Evolutionary conservation across 1,284 basidiomycete genomes (phyloP), one percentile per base, ranked within the genome.

Genomic region (Trichosporon inkin): DNA sequence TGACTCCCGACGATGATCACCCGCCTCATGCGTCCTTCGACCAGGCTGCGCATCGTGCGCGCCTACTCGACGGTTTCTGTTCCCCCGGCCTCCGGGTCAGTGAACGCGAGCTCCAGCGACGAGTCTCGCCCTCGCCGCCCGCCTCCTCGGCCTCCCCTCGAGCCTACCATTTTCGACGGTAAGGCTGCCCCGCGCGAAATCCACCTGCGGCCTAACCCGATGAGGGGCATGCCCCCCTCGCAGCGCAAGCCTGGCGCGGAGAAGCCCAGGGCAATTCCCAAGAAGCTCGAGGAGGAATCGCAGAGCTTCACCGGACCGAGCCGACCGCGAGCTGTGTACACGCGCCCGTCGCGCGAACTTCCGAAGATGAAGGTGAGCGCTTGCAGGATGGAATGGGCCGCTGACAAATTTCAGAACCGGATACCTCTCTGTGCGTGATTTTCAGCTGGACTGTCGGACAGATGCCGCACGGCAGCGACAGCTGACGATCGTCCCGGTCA

Each of bases 331-430:
- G 60, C 60, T 3, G 38, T 64, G 10, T 64, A 64, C 56, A 54
- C 56, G 17, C 57, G 63, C 1, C 63, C 62, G 2, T 40, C 53
- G 40, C 41, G 60, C 38, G 63, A 60, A 20, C 62, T 78, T 62
- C 77, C 77, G 0, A 60, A 57, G 10, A 40, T 76, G 16, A 67
- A 67, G 65, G 76, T 76, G 65, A 59, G 76, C 47, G 16, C 11
- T 11, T 17, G 10, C 1, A 40, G 16, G 38, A 17, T 28, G 28
- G 38, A 41, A 11, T 41, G n/a, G 53, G 32, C 16, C 11, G 28
- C 55, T 54, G 56, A 60, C 39, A 4, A 32, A 24, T 4, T 37
- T 17, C 55, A 77, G 74, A 74, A 64, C 60, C 63, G 66, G 53
- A 41, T 66, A 40, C 70, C 69, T 28, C 63, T 71, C 22, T 71